Conservation (phyloP, 2,329 filamentous ascomycete genomes). For the Colletotrichum sojae region DNA sequence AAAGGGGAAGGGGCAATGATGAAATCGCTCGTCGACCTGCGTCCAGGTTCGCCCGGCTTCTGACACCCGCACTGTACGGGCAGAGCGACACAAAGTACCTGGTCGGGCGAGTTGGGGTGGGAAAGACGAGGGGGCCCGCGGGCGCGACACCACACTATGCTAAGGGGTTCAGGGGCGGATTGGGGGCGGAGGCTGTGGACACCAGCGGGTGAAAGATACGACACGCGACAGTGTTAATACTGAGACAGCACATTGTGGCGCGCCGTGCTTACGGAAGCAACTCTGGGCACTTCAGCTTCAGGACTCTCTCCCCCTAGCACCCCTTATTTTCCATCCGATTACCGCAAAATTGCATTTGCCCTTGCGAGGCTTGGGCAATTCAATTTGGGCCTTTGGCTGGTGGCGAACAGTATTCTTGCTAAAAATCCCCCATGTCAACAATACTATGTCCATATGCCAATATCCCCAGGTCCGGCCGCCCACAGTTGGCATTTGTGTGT, state of each 20-base stretch:
- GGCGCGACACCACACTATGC: not conserved
- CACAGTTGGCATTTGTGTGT: too few species aligned
- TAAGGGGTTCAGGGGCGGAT: not conserved
- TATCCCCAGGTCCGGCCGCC: too few species aligned
- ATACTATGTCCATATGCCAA: too few species aligned
- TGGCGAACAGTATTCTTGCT: too few species aligned
- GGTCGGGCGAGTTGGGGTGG: not conserved
- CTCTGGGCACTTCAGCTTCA: not conserved
- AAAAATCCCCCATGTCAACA: too few species aligned
- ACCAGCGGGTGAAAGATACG: conserved; percentile 29
- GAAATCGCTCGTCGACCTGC: conserved; percentile 41
- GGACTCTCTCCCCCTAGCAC: not conserved
- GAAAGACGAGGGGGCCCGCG: not conserved
- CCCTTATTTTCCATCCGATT: too few species aligned
- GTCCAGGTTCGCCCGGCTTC: conserved; percentile 26
- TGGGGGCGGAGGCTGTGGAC: conserved; percentile 17
- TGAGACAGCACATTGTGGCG: not conserved
- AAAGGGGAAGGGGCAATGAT: conserved; percentile 16
- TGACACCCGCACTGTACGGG: conserved; percentile 36
- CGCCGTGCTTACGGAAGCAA: conserved; percentile 32
- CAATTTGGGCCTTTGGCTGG: not conserved
- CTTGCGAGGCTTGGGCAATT: not conserved
- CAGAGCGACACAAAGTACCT: conserved; percentile 33
- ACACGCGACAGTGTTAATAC: conserved; percentile 24
- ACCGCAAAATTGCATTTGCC: too few species aligned